Evolutionary conservation across 2,329 filamentous ascomycete species (phyloP), one percentile per base, ranked within the genome.

Genomic region (Xylaria sp.): DNA sequence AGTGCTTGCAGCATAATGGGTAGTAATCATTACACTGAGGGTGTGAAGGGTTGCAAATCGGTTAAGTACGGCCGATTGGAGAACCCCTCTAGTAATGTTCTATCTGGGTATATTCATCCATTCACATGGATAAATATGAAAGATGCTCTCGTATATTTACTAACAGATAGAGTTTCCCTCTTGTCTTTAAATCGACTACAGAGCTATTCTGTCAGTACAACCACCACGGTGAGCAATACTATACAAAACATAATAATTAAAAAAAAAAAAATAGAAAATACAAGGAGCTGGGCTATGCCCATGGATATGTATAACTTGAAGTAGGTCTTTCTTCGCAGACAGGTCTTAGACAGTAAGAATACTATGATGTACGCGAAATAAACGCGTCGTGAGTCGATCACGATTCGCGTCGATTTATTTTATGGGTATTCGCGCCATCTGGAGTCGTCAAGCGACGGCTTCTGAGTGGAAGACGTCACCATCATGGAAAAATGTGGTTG

Each of bases 331-430:
- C 23, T 6, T 23, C 17, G 31, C 4, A 60, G 2, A 31, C 42
- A 33, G 15, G 17, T 23, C 26, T 20, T 58, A 15, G 36, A 44
- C 11, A 26, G 42, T 28, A 58, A n/a, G 33, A 44, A 40, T 58
- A 42, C 51, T 9, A 6, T 13, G 23, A 28, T 36, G 13, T 17
- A 65, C 69, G 59, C 69, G 69, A 67, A 67, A 67, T 64, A 67
- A 61, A 69, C 67, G 69, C 69, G 69, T 69, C 31, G 58, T 54
- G 60, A 46, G 28, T 65, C 59, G 7, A 61, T 57, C 53, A n/a
- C 28, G 38, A 28, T 20, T 31, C 65, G 65, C 54, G 65, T 60
- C 46, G 28, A n/a, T 38, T 46, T n/a, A 6, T 44, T 44, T n/a
- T 44, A 44, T 44, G 40, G 40, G 17, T n/a, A 44, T 44, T 44